Evolutionary conservation across 23 red algal species (phyloP).

Genomic region (Agarophyton chilense): DNA sequence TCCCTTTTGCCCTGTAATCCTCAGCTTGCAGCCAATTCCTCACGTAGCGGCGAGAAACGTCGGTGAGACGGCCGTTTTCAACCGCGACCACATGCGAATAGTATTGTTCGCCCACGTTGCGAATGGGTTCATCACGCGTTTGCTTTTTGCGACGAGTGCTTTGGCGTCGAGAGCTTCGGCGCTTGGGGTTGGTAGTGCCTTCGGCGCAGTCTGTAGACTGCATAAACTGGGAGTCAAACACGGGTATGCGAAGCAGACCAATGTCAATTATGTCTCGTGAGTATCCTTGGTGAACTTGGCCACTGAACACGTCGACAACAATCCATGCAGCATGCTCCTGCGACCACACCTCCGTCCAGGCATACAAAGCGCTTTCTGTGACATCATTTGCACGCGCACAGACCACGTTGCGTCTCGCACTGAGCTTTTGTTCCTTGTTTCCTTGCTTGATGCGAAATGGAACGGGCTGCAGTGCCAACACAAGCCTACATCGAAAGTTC

Average conservation of each 20-base stretch:
- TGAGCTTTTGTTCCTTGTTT: background rate
- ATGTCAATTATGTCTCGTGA: constrained; percentile 10
- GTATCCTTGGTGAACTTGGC: constrained; percentile 29
- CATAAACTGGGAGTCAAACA: background rate
- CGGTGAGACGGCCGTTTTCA: constrained; percentile 50
- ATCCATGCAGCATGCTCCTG: constrained; percentile 52
- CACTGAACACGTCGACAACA: constrained; percentile 50
- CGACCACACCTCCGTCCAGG: constrained; percentile 85
- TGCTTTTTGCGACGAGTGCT: background rate
- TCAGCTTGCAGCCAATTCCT: constrained; percentile 41
- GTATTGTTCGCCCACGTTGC: background rate
- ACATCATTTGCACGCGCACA: background rate
- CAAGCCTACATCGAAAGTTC: constrained; percentile 49
- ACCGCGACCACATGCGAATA: constrained; percentile 74
- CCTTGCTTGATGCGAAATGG: background rate
- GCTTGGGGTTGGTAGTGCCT: background rate
- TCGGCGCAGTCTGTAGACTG: background rate
- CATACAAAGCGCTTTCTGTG: constrained; percentile 13
- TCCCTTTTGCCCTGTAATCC: constrained; percentile 42
- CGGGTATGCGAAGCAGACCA: constrained; percentile 9
- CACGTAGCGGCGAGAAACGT: constrained; percentile 77
- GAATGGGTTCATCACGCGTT: background rate
- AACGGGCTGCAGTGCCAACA: constrained; percentile 38
- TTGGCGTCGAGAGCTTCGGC: background rate
- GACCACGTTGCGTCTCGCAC: background rate